Percentiles rank a stretch among this genome's conserved stretches.
These are phyloP conservation scores for Senna tora DNA, from an alignment of 306 rosid species.

Conservation along the genomic window DNA sequence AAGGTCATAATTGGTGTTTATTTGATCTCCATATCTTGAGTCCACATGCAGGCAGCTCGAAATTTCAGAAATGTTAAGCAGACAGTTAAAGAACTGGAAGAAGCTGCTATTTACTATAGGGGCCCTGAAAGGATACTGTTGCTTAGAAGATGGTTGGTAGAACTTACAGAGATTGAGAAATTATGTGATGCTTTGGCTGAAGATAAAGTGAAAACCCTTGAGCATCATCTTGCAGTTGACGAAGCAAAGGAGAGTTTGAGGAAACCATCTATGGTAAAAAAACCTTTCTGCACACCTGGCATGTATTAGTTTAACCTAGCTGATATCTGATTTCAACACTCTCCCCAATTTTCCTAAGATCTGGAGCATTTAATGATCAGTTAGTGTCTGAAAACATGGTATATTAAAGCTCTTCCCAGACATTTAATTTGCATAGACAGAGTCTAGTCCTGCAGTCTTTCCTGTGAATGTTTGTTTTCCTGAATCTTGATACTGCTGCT, in stretches of 20 bases:
- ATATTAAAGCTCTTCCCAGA: constrained; percentile 5
- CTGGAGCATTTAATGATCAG: constrained; percentile 2
- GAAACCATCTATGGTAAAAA: constrained; percentile 67
- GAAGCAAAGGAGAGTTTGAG: constrained; percentile 66
- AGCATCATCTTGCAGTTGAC: constrained; percentile 57
- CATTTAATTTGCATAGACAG: neutral
- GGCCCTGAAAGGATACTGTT: constrained; percentile 79
- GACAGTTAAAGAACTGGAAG: constrained; percentile 81
- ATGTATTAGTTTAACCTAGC: constrained; percentile 1
- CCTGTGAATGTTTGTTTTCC: constrained; percentile 10
- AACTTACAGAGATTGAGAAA: constrained; percentile 76
- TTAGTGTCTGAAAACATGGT: constrained; percentile 14
- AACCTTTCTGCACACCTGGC: neutral
- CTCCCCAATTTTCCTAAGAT: neutral
- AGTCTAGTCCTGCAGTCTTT: constrained; percentile 9
- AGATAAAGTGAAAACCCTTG: constrained; percentile 56
- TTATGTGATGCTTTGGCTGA: constrained; percentile 46
- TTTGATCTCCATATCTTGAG: constrained; percentile 2
- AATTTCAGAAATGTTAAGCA: constrained; percentile 65
- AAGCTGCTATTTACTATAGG: constrained; percentile 73
- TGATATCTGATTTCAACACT: constrained; percentile 1
- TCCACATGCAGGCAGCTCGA: constrained; percentile 58
- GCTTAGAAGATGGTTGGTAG: constrained; percentile 80
- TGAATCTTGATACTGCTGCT: neutral
- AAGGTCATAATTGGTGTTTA: neutral